Percentiles rank a stretch among this genome's conserved stretches.
Evolutionary conservation across 306 rosid species (phyloP).

Genomic region (Cercis canadensis): DNA sequence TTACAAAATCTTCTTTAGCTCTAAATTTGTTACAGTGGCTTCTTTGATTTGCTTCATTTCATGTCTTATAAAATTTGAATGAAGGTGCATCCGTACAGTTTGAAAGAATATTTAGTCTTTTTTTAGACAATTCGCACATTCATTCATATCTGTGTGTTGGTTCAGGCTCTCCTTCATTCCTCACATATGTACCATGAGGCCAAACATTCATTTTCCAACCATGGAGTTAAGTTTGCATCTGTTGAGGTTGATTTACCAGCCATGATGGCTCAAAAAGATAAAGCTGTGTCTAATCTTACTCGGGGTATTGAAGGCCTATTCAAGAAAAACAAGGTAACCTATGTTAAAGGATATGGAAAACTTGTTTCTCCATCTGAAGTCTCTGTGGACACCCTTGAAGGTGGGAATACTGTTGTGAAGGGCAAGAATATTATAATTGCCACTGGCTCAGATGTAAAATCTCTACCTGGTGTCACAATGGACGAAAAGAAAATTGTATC

Average conservation of each 20-base stretch:
- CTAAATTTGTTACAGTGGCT: neutral
- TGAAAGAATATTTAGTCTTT: constrained; percentile 1
- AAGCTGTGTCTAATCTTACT: constrained; percentile 86
- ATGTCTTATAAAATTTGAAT: neutral
- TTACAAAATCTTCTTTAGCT: neutral
- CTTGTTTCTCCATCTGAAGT: constrained; percentile 82
- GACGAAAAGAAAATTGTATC: constrained; percentile 97
- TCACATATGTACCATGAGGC: constrained; percentile 99
- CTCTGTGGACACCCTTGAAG: constrained; percentile 80
- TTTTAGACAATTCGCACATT: constrained; percentile 5
- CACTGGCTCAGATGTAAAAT: constrained; percentile 96
- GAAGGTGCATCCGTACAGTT: too few species aligned
- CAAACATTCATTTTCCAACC: constrained; percentile 76
- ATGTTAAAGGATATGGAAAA: constrained; percentile 96
- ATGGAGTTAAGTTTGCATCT: constrained; percentile 84
- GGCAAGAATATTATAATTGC: constrained; percentile 93
- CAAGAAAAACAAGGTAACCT: constrained; percentile 95
- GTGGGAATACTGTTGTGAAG: constrained; percentile 74
- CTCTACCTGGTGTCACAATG: constrained; percentile 85
- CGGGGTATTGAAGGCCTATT: constrained; percentile 92
- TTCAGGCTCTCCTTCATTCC: constrained; percentile 95
- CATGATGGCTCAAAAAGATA: constrained; percentile 94
- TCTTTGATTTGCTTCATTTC: neutral
- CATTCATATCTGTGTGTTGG: constrained; percentile 19
- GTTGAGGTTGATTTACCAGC: constrained; percentile 92